Evolutionary conservation across 257 asterid species (phyloP).

Genomic region (Lycium barbarum): DNA sequence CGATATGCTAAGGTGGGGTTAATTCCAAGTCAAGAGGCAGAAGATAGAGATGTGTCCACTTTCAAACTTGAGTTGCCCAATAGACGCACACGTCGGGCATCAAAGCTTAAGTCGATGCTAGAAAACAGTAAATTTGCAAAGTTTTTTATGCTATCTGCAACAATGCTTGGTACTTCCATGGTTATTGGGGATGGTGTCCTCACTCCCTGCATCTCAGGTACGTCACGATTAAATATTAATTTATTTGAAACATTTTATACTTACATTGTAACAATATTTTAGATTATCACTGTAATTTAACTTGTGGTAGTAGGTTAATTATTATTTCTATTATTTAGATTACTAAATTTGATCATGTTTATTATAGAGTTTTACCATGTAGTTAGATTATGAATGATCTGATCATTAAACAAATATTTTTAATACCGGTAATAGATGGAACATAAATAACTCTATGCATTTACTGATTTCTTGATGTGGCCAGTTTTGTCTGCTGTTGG

Average conservation of each 20-base stretch:
- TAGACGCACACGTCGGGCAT: slow-evolving; percentile 39
- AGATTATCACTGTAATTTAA: too few relatives aligned
- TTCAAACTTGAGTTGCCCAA: slow-evolving; percentile 47
- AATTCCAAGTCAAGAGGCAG: slow-evolving; percentile 55
- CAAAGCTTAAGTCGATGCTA: slow-evolving; percentile 43
- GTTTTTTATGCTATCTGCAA: slow-evolving; percentile 46
- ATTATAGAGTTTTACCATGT: too few relatives aligned
- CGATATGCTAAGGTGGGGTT: slow-evolving; percentile 64
- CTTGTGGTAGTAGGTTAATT: too few relatives aligned
- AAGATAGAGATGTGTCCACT: slow-evolving; percentile 58
- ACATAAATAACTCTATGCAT: not conserved
- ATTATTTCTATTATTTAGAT: too few relatives aligned
- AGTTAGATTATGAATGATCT: too few relatives aligned
- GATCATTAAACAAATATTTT: too few relatives aligned
- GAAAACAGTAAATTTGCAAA: slow-evolving; percentile 51
- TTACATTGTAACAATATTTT: too few relatives aligned
- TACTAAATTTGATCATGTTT: too few relatives aligned
- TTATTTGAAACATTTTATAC: too few relatives aligned
- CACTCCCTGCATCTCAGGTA: slow-evolving; percentile 76
- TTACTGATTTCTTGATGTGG: not conserved
- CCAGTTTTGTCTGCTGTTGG: not conserved
- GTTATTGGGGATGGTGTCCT: slow-evolving; percentile 83
- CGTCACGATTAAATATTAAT: too few relatives aligned
- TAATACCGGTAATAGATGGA: too few relatives aligned
- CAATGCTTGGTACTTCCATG: slow-evolving; percentile 85